Percentiles rank a stretch among this genome's conserved stretches.
Conservation (phyloP, 1,284 basidiomycete species). For the Cryptococcus sp. region DNA sequence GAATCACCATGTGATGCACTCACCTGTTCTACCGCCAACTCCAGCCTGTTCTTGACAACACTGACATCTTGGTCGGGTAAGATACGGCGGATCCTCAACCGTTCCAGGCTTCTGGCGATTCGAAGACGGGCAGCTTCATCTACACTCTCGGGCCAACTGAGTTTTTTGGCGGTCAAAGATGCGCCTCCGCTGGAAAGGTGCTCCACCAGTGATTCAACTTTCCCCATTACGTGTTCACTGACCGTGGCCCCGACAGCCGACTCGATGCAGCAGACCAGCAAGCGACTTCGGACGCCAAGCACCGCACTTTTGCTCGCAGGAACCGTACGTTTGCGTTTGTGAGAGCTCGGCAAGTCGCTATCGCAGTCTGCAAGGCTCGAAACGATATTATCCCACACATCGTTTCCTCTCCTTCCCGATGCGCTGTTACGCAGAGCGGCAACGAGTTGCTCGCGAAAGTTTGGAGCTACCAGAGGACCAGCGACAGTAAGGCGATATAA, state of each 20-base stretch:
- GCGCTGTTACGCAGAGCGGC: conserved; percentile 7
- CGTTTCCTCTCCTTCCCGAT: conserved; percentile 6
- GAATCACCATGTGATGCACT: not conserved
- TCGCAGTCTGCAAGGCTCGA: not conserved
- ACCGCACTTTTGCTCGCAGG: conserved; percentile 5
- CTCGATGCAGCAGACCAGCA: conserved; percentile 8
- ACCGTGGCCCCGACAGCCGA: conserved; percentile 3
- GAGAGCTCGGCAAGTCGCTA: not conserved
- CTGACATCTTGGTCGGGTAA: not conserved
- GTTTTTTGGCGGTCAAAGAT: not conserved
- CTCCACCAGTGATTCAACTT: no score
- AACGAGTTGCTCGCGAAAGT: conserved; percentile 5
- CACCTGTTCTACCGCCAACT: not conserved
- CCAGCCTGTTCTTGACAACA: not conserved
- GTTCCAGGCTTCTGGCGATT: not conserved
- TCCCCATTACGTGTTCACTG: not conserved
- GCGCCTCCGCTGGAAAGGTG: no score
- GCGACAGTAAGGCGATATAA: conserved; percentile 29
- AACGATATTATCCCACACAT: conserved; percentile 9
- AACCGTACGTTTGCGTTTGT: not conserved
- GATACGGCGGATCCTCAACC: not conserved
- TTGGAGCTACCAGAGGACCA: conserved; percentile 20
- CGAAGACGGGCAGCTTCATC: not conserved
- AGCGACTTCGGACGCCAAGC: conserved; percentile 9
- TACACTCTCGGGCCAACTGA: not conserved